Evolutionary conservation across 179 eudicot species (phyloP).

Genomic region (Silene vulgaris): DNA sequence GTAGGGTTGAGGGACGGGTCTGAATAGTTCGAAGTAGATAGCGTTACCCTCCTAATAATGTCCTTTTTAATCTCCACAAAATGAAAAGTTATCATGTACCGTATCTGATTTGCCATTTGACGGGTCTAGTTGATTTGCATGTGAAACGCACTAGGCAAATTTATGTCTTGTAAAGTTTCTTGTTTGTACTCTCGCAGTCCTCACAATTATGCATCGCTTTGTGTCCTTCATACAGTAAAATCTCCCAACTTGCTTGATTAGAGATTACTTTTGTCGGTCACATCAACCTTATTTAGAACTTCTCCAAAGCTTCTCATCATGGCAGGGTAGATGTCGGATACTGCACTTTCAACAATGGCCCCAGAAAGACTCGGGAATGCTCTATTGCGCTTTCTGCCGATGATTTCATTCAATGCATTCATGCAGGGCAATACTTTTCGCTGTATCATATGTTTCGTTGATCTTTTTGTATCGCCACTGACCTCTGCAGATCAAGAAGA

Average conservation of each 20-base stretch:
- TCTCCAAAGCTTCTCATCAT: slow-evolving; percentile 9
- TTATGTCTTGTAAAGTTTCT: neutral
- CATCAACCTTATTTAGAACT: neutral
- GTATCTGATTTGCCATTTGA: neutral
- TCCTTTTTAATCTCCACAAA: neutral
- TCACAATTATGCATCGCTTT: neutral
- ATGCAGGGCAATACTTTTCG: too few relatives aligned
- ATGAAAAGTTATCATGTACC: neutral
- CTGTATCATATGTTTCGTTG: too few relatives aligned
- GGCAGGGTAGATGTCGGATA: neutral
- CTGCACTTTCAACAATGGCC: neutral
- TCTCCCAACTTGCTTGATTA: neutral
- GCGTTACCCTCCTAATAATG: neutral
- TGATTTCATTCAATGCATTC: too few relatives aligned
- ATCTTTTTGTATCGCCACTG: too few relatives aligned
- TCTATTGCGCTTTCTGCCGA: neutral
- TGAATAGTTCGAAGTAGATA: neutral
- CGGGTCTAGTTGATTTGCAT: neutral
- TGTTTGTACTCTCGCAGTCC: neutral
- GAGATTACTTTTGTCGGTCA: neutral
- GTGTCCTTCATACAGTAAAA: neutral
- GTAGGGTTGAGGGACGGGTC: neutral
- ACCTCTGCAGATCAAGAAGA: neutral
- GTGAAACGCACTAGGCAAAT: neutral
- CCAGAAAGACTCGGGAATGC: neutral